phyloP scores from a whole-genome alignment of 345 rosid genomes.

The Microcos paniculata region DNA sequence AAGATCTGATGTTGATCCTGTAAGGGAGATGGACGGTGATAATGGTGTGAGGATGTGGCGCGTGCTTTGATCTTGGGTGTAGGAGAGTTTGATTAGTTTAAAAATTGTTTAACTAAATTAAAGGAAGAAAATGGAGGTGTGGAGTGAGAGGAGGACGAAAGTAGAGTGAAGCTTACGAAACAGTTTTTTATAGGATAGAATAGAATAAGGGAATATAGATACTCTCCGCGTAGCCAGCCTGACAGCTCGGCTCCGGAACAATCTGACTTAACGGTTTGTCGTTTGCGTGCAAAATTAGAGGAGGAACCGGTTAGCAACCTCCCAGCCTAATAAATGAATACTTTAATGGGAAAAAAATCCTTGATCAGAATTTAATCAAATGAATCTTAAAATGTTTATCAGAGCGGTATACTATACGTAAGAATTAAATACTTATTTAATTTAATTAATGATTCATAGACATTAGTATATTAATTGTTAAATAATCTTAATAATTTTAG shows the following conservation, averaged over 20 bases:
- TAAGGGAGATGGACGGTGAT: not conserved
- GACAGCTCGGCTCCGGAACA: not conserved
- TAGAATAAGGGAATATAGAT: too few relatives aligned
- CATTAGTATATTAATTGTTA: too few relatives aligned
- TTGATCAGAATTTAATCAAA: too few relatives aligned
- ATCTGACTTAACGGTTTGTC: not conserved
- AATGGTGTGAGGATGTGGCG: not conserved
- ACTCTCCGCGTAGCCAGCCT: not conserved
- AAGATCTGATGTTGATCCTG: not conserved
- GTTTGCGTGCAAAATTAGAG: not conserved
- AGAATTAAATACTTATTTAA: too few relatives aligned
- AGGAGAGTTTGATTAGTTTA: not conserved
- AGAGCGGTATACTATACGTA: too few relatives aligned
- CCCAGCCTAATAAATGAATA: too few relatives aligned
- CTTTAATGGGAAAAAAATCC: too few relatives aligned
- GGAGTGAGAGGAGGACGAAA: not conserved
- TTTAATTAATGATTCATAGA: too few relatives aligned
- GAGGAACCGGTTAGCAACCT: not conserved
- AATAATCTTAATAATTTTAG: too few relatives aligned
- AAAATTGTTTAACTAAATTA: too few relatives aligned
- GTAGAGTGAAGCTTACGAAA: not conserved
- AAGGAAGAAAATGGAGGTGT: not conserved
- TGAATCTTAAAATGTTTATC: too few relatives aligned
- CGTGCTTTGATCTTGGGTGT: not conserved
- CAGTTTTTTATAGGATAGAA: too few relatives aligned